Percentiles rank a stretch among this genome's conserved stretches.
These are phyloP conservation scores for Torulaspora indica DNA, from an alignment of 805 yeast genomes.

Conservation along the genomic window DNA sequence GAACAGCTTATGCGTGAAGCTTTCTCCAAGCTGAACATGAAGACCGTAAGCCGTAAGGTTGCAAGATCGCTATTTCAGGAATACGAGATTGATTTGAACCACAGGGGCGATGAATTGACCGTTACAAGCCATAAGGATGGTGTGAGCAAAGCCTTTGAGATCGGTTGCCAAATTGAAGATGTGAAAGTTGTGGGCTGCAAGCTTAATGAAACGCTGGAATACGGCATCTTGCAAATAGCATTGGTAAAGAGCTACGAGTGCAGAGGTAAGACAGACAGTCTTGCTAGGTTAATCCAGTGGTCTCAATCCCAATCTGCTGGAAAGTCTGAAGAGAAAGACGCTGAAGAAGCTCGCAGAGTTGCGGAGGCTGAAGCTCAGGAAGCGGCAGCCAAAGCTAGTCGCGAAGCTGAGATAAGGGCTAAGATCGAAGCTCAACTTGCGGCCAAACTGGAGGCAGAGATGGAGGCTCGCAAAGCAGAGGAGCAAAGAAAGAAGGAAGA, in stretches of 20 bases:
- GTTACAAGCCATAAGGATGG: conserved; percentile 23
- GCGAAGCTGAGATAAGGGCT: conserved; percentile 3
- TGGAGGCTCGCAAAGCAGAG: not conserved
- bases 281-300: conserved; percentile 17
- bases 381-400: conserved; percentile 4
- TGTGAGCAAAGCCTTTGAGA: conserved; percentile 20
- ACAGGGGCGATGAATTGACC: conserved; percentile 25
- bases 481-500: not conserved
- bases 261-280: not conserved
- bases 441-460: conserved; percentile 3
- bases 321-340: conserved; percentile 5
- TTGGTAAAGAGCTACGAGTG: conserved; percentile 7
- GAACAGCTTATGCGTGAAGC: conserved; percentile 20
- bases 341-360: not conserved
- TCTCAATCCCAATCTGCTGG: conserved; percentile 8
- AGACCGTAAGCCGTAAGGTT: conserved; percentile 19
- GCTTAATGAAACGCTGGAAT: conserved; percentile 15
- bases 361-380: conserved; percentile 3
- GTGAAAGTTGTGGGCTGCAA: conserved; percentile 25
- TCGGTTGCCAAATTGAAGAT: conserved; percentile 23
- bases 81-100: conserved; percentile 28
- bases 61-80: conserved; percentile 29
- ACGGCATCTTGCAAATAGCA: conserved; percentile 20
- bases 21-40: conserved; percentile 21
- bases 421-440: not conserved